Percentiles rank a stretch among this genome's conserved stretches.
phyloP scores from a whole-genome alignment of 2,329 filamentous ascomycete genomes.

The Cadophora luteo-olivacea region DNA sequence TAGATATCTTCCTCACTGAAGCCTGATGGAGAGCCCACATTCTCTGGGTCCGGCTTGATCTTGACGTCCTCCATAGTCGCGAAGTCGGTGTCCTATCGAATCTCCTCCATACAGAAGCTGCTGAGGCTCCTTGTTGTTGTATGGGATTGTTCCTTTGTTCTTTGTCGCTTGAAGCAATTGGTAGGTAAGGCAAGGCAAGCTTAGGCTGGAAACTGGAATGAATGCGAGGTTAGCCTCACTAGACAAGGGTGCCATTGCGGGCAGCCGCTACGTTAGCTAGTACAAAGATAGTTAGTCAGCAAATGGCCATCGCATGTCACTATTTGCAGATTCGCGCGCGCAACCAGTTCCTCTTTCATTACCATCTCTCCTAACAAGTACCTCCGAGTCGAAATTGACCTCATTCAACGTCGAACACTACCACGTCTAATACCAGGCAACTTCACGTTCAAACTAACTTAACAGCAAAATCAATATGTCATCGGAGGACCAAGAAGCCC shows the following conservation, averaged over 20 bases:
- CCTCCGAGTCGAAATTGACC: slow-evolving; percentile 12
- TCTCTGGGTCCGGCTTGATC: slow-evolving; percentile 59
- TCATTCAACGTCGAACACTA: neutral
- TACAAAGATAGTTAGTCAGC: neutral
- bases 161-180: slow-evolving; percentile 21
- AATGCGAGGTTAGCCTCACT: slow-evolving; percentile 3
- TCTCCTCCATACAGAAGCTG: slow-evolving; percentile 32
- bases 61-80: slow-evolving; percentile 42
- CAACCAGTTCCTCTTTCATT: slow-evolving; percentile 2
- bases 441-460: slow-evolving; percentile 32
- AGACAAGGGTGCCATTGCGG: neutral
- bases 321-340: neutral
- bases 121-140: neutral
- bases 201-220: neutral
- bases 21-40: slow-evolving; percentile 50
- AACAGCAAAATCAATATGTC: slow-evolving; percentile 46
- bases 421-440: neutral
- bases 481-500: slow-evolving; percentile 61
- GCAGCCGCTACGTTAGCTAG: slow-evolving; percentile 1
- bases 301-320: neutral
- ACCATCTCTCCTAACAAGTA: slow-evolving; percentile 9
- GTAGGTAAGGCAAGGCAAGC: neutral
- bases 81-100: slow-evolving; percentile 29
- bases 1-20: slow-evolving; percentile 72
- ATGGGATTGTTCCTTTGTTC: slow-evolving; percentile 24